Evolutionary conservation across 345 rosid genomes (phyloP).

Genomic region (Acer yangbiense): DNA sequence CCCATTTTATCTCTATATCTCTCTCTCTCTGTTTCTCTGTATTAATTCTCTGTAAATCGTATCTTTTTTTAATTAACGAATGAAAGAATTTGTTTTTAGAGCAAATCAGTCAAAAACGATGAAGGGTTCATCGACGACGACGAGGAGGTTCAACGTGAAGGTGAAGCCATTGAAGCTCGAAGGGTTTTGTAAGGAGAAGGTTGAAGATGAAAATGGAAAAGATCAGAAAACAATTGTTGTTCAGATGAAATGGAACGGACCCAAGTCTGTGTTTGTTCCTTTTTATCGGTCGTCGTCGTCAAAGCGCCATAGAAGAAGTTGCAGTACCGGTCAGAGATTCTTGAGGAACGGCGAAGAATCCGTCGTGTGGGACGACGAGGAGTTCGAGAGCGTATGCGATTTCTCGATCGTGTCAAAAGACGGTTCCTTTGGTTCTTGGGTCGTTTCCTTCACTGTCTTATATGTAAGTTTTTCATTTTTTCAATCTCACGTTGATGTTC

Average conservation of each 20-base stretch:
- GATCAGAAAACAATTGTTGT: slow-evolving; percentile 15
- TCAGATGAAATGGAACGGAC: slow-evolving; percentile 39
- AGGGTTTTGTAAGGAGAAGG: slow-evolving; percentile 17
- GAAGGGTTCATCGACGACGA: slow-evolving; percentile 13
- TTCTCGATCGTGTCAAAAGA: slow-evolving; percentile 15
- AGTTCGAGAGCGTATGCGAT: slow-evolving; percentile 30
- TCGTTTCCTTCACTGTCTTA: slow-evolving; percentile 30
- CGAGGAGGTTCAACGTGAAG: slow-evolving; percentile 38
- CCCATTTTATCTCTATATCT: too few relatives aligned
- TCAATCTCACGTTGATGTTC: background rate
- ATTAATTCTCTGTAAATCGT: background rate
- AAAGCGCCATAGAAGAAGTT: slow-evolving; percentile 11
- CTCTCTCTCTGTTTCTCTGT: background rate
- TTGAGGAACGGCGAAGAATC: slow-evolving; percentile 15
- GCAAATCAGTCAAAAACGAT: background rate
- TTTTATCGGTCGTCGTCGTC: slow-evolving; percentile 21
- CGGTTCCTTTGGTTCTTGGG: slow-evolving; percentile 31
- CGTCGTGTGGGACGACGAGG: slow-evolving; percentile 40
- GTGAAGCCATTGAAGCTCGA: slow-evolving; percentile 41
- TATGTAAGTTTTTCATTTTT: slow-evolving; percentile 25
- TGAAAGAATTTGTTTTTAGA: background rate
- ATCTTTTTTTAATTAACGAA: background rate
- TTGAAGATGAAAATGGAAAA: background rate
- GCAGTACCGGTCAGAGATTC: slow-evolving; percentile 14
- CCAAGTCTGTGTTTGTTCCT: slow-evolving; percentile 27